Conservation (phyloP, 108 stramenopile genomes). For the Parietichytrium sp. region DNA sequence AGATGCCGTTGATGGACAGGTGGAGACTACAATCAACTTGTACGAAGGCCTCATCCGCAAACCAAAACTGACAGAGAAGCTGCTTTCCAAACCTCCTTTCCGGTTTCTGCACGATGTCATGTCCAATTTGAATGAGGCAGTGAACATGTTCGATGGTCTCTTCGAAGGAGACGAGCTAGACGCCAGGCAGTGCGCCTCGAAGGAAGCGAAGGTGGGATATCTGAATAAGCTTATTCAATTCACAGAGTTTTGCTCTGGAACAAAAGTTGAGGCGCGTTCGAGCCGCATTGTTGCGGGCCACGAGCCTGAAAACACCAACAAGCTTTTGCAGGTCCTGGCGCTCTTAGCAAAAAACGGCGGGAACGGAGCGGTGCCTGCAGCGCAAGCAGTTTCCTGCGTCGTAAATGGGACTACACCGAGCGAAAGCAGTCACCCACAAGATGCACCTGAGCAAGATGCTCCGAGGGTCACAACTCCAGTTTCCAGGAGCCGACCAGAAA, state of each 20-base stretch:
- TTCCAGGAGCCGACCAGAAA: not conserved
- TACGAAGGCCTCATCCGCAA: slow-evolving; percentile 54
- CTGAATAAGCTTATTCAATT: slow-evolving; percentile 38
- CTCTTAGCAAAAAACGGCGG: slow-evolving; percentile 54
- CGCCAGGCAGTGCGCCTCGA: slow-evolving; percentile 6
- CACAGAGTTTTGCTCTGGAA: slow-evolving; percentile 42
- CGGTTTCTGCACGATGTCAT: slow-evolving; percentile 77
- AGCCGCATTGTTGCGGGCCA: slow-evolving; percentile 71
- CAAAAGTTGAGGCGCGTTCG: slow-evolving; percentile 60
- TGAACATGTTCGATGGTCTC: slow-evolving; percentile 54
- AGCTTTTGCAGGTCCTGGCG: slow-evolving; percentile 68
- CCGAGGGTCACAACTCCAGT: not conserved
- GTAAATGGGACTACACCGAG: not conserved
- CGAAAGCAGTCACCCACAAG: not conserved
- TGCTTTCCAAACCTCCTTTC: slow-evolving; percentile 76
- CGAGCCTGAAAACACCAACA: slow-evolving; percentile 71
- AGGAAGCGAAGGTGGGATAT: slow-evolving; percentile 38
- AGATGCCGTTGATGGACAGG: slow-evolving; percentile 44
- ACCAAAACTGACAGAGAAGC: slow-evolving; percentile 74
- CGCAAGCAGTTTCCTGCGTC: not conserved
- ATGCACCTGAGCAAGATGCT: not conserved
- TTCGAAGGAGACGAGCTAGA: slow-evolving; percentile 53
- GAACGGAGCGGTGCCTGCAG: not conserved
- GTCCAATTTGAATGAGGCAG: slow-evolving; percentile 55
- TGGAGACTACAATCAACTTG: slow-evolving; percentile 42